A percentile compares a stretch with the other conserved stretches of the same genome.
phyloP scores from a whole-genome alignment of 116 monocot species.

The Zostera marina region DNA sequence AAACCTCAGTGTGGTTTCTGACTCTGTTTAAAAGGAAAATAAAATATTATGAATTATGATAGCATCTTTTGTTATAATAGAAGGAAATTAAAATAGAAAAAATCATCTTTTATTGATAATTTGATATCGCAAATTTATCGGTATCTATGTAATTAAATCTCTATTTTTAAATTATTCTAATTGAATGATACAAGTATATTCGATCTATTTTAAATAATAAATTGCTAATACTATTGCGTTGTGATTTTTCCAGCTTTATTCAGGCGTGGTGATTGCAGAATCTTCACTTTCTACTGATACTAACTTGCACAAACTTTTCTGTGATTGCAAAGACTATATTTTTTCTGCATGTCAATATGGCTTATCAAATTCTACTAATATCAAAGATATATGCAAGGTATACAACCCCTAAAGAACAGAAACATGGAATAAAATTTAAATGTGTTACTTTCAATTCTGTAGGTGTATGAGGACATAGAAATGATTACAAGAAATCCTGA shows the following conservation, averaged over 20 bases:
- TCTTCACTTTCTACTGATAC: slow-evolving; percentile 16
- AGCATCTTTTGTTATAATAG: no score
- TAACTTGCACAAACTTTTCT: slow-evolving; percentile 35
- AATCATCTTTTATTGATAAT: no score
- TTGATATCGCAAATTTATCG: no score
- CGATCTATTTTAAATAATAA: no score
- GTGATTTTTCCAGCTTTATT: slow-evolving; percentile 34
- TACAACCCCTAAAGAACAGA: not conserved
- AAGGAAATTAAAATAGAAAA: no score
- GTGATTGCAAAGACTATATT: slow-evolving; percentile 61
- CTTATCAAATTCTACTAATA: slow-evolving; percentile 36
- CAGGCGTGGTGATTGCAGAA: slow-evolving; percentile 54
- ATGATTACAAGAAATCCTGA: slow-evolving; percentile 28
- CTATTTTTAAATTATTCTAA: no score
- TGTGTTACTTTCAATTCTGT: not conserved
- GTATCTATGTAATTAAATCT: no score
- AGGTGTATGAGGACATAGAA: slow-evolving; percentile 52
- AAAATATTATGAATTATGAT: no score
- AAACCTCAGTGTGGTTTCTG: no score
- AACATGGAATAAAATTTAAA: not conserved
- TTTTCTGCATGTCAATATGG: slow-evolving; percentile 23
- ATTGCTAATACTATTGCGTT: no score
- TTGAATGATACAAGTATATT: no score
- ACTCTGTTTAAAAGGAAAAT: no score
- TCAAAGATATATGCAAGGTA: slow-evolving; percentile 63